Evolutionary conservation across 441 rosid species (phyloP), one percentile per base, ranked within the genome.

Genomic region (Jatropha multifida): DNA sequence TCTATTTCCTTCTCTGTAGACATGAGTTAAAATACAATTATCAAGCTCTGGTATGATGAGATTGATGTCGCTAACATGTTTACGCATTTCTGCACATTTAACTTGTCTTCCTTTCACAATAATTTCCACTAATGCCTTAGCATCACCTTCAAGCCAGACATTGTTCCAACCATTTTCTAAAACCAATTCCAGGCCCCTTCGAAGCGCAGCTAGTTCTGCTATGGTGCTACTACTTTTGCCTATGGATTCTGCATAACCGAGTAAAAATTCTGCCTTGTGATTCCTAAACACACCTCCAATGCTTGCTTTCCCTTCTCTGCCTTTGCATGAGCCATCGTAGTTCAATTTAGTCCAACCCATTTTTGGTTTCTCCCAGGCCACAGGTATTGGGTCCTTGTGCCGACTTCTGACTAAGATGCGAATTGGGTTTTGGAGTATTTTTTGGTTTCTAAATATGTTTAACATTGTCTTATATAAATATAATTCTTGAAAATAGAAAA

Each of bases 71-170:
- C 81, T 68, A 41, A 85, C 79, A 60, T 86, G 86, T 61, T 75
- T 86, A 27, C 72, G 86, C 51, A 85, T 74, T 71, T 88, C 85
- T 42, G 74, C 82, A 65, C 90, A 85, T 79, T 72, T 90, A 67
- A 89, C 86, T 61, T 58, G 65, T 73, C 88, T 87, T 74, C 78
- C 85, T 67, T 83, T 76, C 72, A 72, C 69, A 55, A 88, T 81
- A 59, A 87, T 84, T 17, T 93, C 97, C 32, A 92, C 81, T 76
- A 91, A 80, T 59, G 86, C 73, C 80, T 86, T 89, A 15, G 89
- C 89, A 69, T 94, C 97, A 11, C 97, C 96, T 84, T 94, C 94
- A 0, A 91, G 89, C 96, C 97, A 94, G 4, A 92, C 81, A 42
- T 88, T 78, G 5, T 70, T 83, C 94, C 90, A 90, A 1, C 93